Base-by-base conservation (phyloP, 805 yeast genomes). In the Tetrapisispora arboricola region DNA sequence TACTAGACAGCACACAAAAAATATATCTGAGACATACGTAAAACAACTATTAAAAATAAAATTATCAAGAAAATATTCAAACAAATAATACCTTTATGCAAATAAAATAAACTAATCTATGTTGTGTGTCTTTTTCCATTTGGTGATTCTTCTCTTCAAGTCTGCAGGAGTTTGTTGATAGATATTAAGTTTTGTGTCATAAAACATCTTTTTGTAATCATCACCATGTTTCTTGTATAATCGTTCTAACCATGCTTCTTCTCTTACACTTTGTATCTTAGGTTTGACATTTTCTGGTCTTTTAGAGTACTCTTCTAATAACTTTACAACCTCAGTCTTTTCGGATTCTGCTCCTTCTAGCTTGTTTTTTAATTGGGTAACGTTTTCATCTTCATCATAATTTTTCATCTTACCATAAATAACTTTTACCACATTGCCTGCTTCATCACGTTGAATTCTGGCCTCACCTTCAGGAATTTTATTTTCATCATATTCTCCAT, bases 151-250 rank as follows among this genome's bases (percentile, higher is more conserved):
- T 60, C 75, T 76, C 62, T 72, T 80, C 50, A 90, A 65, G 53
- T 86, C 94, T 21, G 94, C 94, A n/a, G 78, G 79, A 46, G 84
- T 72, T 60, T 84, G 86, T 65, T 88, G 96, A 62, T 72, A 75
- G 2, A 80, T 73, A 60, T 90, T 90, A 47, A 88, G 69, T 60
- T 83, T 83, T 63, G 74, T 75, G 61, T 92, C 98, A 84, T 94
- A 83, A 59, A 77, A 81, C 98, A 92, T 92, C 52, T 79, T 84
- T 36, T 73, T 80, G 58, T 78, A 87, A 59, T 92, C 81, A 49
- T 86, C 94, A 15, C 96, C 96, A 55, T 92, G 78, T 58, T 85
- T 86, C 17, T 74, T 75, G 44, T 78, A 71, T 30, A 92, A 66
- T 19, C 61, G 62, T 36, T 59, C 63, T 32, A 84, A 60, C 94